Base-by-base conservation (phyloP, 768 basidiomycete genomes). In the Punctularia strigosozonata region DNA sequence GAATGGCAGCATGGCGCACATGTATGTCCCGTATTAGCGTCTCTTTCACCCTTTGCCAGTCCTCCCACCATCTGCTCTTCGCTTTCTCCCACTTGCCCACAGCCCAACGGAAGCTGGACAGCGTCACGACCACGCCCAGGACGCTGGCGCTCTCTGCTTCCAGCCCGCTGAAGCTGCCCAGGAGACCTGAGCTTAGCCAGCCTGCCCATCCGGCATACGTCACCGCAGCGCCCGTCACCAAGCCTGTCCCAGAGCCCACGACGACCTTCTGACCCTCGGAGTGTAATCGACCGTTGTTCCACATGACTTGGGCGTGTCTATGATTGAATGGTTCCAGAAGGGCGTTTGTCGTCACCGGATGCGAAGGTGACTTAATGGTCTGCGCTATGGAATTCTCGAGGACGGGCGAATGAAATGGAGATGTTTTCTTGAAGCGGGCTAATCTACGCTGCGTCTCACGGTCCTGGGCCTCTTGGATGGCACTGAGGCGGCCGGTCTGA, bases 11-110 rank as follows among this genome's bases (percentile, higher is more conserved):
- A 4, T 26, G 23, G 33, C 64, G 31, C 51, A 79, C 82, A 65
- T 67, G 64, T 17, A 84, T 56, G 55, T 86, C 81, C 32, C 81
- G 64, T 33, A 68, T 64, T 25, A 83, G 60, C 0, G 83, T 78
- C 35, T 75, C 63, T 5, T 72, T 69, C 3, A 83, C 63, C 36
- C 83, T 64, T 15, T 49, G 50, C 65, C 75, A 80, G 51, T 85
- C 81, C 38, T 70, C 65, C 71, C 71, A 69, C 81, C 82, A 88
- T 43, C 59, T 61, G 40, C 56, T 60, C 53, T 80, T 79, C 3
- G 75, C 73, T 46, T 64, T 71, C 41, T 84, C 80, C 80, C 82
- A 87, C 42, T 62, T 63, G 10, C 73, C 69, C 4, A 80, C 63
- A 2, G 69, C 71, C 77, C 78, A 82, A 30, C 80, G 61, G 30